These are phyloP conservation scores for Peronosclerospora sorghi DNA, from an alignment of 352 stramenopile genomes.

Conservation along the genomic window DNA sequence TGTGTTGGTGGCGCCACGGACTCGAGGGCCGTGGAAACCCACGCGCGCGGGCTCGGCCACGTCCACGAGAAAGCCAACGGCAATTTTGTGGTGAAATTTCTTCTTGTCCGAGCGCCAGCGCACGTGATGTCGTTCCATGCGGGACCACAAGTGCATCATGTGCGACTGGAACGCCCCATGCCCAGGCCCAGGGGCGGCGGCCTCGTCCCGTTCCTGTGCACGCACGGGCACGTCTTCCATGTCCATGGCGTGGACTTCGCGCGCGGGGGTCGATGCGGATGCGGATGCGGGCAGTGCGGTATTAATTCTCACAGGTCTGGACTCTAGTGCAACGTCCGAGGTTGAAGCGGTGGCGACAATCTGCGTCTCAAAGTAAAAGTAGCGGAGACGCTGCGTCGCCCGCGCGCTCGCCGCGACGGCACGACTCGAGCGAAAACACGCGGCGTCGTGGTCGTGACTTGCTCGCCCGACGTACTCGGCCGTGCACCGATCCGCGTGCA, in stretches of 20 bases:
- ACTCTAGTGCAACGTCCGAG: conserved; percentile 17
- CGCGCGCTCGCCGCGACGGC: conserved; percentile 9
- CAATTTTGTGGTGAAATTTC: conserved; percentile 34
- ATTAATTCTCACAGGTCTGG: conserved; percentile 10
- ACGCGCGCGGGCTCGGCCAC: too few relatives aligned
- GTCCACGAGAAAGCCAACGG: conserved; percentile 38
- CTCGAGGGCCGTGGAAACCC: too few relatives aligned
- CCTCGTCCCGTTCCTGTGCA: background rate
- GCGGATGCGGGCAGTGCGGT: background rate
- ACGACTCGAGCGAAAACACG: conserved; percentile 30
- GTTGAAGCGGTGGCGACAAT: conserved; percentile 26
- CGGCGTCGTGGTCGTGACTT: conserved; percentile 37
- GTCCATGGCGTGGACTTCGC: conserved; percentile 11
- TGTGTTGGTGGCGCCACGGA: too few relatives aligned
- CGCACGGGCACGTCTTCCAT: conserved; percentile 12
- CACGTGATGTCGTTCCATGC: conserved; percentile 27
- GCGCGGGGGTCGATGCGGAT: background rate
- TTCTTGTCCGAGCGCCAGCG: conserved; percentile 20
- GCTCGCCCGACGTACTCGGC: conserved; percentile 45
- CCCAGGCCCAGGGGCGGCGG: background rate
- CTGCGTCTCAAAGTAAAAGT: conserved; percentile 52
- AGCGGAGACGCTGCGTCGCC: conserved; percentile 8
- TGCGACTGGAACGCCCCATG: conserved; percentile 17
- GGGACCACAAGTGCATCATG: conserved; percentile 28
- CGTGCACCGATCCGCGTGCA: conserved; percentile 48